Base-by-base conservation (phyloP, 495 filamentous ascomycete species). In the Aspergillus mulundensis region DNA sequence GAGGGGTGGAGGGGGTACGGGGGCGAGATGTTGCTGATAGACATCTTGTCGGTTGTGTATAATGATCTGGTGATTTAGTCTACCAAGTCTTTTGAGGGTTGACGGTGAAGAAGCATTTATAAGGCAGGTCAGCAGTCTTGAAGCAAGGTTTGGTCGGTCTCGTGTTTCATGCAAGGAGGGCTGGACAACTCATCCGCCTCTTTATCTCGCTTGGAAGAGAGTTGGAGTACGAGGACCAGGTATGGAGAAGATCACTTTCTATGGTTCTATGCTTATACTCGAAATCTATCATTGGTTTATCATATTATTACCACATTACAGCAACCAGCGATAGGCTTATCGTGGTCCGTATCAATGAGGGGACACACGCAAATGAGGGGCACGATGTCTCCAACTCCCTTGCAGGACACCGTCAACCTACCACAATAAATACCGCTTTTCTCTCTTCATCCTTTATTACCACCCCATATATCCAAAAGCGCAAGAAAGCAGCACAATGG, bases 1-100 rank as follows among this genome's bases (percentile, higher is more conserved):
- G 79, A 81, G 16, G 66, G 64, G 56, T 84, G 79, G 39, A 84
- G 74, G 25, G 80, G 79, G 54, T 84, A 83, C 0, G 80, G 81
- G 11, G 81, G 81, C 55, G 73, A 65, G 39, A 69, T 64, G 25
- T 63, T 46, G 30, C 59, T 56, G 42, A 64, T 55, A 1, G 68
- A 59, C 70, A 74, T 77, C 28, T 65, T 59, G 36, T 40, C 21
- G 4, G 18, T 28, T 48, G 41, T 11, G 12, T 50, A 3, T 21
- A 30, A 7, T 38, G 6, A 18, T 1, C 16, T 50, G 18, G 7
- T 15, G 20, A 15, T 7, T 15, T 47, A 36, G 2, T 11, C 32
- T 36, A 36, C 32, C 12, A 36, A 2, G 11, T 28, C 6, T 44
- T 25, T 1, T 23, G 10, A 5, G 7, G 19, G 36, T 36, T 19